A percentile compares a stretch with the other conserved stretches of the same genome.
phyloP scores from a whole-genome alignment of 1,284 basidiomycete species.

The Boletus hoseneyae region DNA sequence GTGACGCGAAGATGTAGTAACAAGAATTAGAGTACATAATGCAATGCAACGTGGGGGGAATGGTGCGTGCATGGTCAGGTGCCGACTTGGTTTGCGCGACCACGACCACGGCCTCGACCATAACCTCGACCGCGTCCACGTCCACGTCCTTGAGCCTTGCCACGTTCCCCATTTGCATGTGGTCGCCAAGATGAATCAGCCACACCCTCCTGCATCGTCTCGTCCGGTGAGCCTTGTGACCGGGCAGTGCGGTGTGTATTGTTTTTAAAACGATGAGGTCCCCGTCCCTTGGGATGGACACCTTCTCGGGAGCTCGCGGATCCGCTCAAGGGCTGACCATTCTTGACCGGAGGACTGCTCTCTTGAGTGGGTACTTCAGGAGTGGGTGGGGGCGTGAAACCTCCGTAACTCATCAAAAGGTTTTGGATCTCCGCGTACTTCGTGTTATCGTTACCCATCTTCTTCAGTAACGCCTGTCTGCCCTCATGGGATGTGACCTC shows the following conservation, averaged over 20 bases:
- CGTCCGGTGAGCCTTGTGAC: not conserved
- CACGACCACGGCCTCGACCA: slow-evolving; percentile 25
- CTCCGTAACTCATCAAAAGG: slow-evolving; percentile 52
- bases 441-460: slow-evolving; percentile 26
- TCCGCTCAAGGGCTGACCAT: not conserved
- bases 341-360: slow-evolving; percentile 5
- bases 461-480: slow-evolving; percentile 30
- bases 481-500: slow-evolving; percentile 41
- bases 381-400: slow-evolving; percentile 46
- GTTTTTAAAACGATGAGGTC: slow-evolving; percentile 9
- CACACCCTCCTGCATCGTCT: slow-evolving; percentile 4
- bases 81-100: slow-evolving; percentile 12
- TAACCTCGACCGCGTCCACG: slow-evolving; percentile 27
- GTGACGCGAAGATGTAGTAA: slow-evolving; percentile 22
- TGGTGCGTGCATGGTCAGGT: slow-evolving; percentile 2
- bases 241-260: not conserved
- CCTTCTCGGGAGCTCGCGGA: slow-evolving; percentile 1
- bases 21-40: slow-evolving; percentile 16
- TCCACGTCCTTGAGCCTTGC: slow-evolving; percentile 40
- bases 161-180: slow-evolving; percentile 25
- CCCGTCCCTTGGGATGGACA: slow-evolving; percentile 9
- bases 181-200: slow-evolving; percentile 7
- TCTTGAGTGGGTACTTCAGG: slow-evolving; percentile 30
- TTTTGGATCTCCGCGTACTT: slow-evolving; percentile 51
- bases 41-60: slow-evolving; percentile 18